These are phyloP conservation scores for Mucuna pruriens DNA, from an alignment of 306 rosid species.

Conservation along the genomic window DNA sequence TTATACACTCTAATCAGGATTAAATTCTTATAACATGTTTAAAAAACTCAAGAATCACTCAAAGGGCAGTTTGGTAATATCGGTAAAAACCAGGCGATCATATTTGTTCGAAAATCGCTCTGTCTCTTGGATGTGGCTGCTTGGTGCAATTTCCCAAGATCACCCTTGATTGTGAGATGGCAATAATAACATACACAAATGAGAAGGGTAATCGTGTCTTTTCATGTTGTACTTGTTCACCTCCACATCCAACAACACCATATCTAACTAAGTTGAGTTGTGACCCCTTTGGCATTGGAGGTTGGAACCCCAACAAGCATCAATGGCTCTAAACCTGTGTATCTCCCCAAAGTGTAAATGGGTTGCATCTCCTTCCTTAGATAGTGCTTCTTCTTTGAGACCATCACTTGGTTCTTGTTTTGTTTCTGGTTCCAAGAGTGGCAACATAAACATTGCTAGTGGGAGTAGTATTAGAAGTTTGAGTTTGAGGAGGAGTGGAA, in stretches of 20 bases:
- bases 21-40: no score
- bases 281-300: not conserved
- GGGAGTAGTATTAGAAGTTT: not conserved
- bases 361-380: slow-evolving; percentile 37
- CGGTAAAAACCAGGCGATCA: not conserved
- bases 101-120: not conserved
- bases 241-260: not conserved
- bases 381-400: slow-evolving; percentile 29
- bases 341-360: slow-evolving; percentile 41
- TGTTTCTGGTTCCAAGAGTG: slow-evolving; percentile 21
- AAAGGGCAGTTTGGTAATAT: slow-evolving; percentile 30
- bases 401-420: not conserved
- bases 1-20: no score
- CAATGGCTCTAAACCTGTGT: slow-evolving; percentile 65
- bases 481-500: slow-evolving; percentile 28
- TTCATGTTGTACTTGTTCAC: not conserved
- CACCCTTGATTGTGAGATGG: not conserved
- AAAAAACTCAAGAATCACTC: no score
- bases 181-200: slow-evolving; percentile 12
- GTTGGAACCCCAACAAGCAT: not conserved
- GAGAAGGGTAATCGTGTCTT: slow-evolving; percentile 35
- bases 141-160: slow-evolving; percentile 22
- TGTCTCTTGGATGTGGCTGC: not conserved
- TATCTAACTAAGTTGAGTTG: not conserved
- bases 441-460: not conserved